phyloP scores from a whole-genome alignment of 202 grass and related monocot species.

The Bolboschoenoplectus hybrid region DNA sequence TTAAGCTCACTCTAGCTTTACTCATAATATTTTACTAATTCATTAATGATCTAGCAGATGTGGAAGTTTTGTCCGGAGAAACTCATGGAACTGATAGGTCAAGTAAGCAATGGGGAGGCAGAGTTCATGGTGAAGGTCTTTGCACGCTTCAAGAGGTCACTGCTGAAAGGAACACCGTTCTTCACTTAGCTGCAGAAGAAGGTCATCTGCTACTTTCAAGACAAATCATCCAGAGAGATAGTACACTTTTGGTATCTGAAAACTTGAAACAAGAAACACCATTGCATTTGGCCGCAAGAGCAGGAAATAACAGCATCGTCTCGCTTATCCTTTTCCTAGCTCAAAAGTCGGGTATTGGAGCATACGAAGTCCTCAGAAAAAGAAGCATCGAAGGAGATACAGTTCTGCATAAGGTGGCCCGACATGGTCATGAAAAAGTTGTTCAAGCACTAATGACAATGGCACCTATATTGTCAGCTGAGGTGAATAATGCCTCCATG shows the following conservation, averaged over 20 bases:
- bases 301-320: neutral
- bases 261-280: constrained; percentile 53
- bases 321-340: constrained; percentile 30
- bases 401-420: constrained; percentile 42
- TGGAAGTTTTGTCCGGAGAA: neutral
- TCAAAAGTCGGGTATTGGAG: neutral
- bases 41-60: neutral
- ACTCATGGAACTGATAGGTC: neutral
- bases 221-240: neutral
- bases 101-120: neutral
- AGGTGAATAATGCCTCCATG: constrained; percentile 37
- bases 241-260: constrained; percentile 21
- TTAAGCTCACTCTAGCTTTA: no score
- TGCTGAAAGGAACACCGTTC: constrained; percentile 35
- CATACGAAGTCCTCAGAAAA: neutral
- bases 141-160: neutral
- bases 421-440: constrained; percentile 2
- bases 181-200: constrained; percentile 45
- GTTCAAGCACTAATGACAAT: constrained; percentile 13
- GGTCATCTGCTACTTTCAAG: neutral
- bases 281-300: constrained; percentile 48
- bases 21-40: neutral
- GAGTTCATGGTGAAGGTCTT: neutral
- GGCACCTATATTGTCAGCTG: neutral
- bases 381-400: constrained; percentile 37